These are phyloP conservation scores for Elaphomyces granulatus DNA, from an alignment of 495 filamentous ascomycete species.

Conservation along the genomic window DNA sequence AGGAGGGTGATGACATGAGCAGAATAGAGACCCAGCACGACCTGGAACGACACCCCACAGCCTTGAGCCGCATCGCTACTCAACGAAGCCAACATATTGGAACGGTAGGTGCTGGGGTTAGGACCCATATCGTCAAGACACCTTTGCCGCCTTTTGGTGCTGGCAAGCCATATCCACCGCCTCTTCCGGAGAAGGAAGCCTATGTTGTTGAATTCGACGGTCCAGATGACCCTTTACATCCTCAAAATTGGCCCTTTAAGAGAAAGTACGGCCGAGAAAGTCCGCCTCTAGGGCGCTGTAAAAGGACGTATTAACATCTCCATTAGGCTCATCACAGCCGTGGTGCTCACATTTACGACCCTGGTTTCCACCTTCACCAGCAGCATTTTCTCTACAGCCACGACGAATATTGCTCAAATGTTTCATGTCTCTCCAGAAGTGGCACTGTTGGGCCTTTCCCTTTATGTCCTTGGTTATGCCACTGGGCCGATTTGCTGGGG, in stretches of 20 bases:
- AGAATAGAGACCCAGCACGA: slow-evolving; percentile 49
- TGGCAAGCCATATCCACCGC: slow-evolving; percentile 66
- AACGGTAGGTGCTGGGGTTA: slow-evolving; percentile 52
- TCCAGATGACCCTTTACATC: slow-evolving; percentile 62
- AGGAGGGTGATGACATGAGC: slow-evolving; percentile 26
- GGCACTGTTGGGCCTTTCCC: slow-evolving; percentile 38
- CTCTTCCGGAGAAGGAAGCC: slow-evolving; percentile 54
- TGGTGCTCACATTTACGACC: slow-evolving; percentile 69
- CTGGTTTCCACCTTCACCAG: slow-evolving; percentile 56
- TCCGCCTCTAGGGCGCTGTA: background rate
- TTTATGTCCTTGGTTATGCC: slow-evolving; percentile 49
- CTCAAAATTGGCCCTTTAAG: slow-evolving; percentile 65
- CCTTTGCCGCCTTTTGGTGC: slow-evolving; percentile 49
- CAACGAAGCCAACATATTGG: slow-evolving; percentile 56
- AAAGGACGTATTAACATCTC: slow-evolving; percentile 1
- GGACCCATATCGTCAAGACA: slow-evolving; percentile 35
- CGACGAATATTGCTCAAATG: slow-evolving; percentile 25
- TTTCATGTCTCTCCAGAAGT: slow-evolving; percentile 43
- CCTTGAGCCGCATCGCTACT: slow-evolving; percentile 62
- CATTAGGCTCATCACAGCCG: slow-evolving; percentile 42
- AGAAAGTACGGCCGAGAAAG: slow-evolving; percentile 47
- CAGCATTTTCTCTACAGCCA: slow-evolving; percentile 42
- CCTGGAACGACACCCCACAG: slow-evolving; percentile 60
- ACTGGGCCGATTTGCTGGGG: slow-evolving; percentile 49
- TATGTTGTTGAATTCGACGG: slow-evolving; percentile 85